These are phyloP conservation scores for Diaporthe destruens DNA, from an alignment of 2,329 filamentous ascomycete species.

Conservation along the genomic window DNA sequence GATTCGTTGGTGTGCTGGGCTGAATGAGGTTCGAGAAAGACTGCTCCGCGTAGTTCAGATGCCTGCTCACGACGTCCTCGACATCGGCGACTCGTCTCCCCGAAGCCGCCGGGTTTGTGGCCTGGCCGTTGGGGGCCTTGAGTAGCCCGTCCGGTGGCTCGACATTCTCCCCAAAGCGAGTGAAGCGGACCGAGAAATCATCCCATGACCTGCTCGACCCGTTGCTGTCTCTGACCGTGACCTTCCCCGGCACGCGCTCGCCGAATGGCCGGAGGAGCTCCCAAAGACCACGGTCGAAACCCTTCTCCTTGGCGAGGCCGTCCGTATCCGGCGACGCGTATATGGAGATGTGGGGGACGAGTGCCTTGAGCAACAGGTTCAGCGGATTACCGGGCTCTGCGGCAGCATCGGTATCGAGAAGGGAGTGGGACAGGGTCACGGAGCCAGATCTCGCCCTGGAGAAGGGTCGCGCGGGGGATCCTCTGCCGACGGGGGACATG, in stretches of 20 bases:
- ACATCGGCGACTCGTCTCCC: slow-evolving; percentile 73
- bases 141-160: slow-evolving; percentile 59
- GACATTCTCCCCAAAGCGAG: slow-evolving; percentile 73
- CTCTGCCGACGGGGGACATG: slow-evolving; percentile 73
- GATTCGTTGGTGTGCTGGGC: slow-evolving; percentile 55
- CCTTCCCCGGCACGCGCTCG: slow-evolving; percentile 86
- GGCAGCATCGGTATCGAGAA: slow-evolving; percentile 57
- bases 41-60: slow-evolving; percentile 81
- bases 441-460: slow-evolving; percentile 70
- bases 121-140: slow-evolving; percentile 50
- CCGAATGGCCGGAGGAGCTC: slow-evolving; percentile 92
- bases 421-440: slow-evolving; percentile 56
- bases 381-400: slow-evolving; percentile 67
- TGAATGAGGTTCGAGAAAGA: slow-evolving; percentile 58
- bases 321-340: slow-evolving; percentile 91
- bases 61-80: slow-evolving; percentile 83
- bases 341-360: slow-evolving; percentile 89
- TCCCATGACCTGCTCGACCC: slow-evolving; percentile 87
- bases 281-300: slow-evolving; percentile 84
- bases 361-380: slow-evolving; percentile 82
- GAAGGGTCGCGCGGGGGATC: slow-evolving; percentile 67
- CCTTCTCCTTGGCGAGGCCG: slow-evolving; percentile 83
- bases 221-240: slow-evolving; percentile 90
- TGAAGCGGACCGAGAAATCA: slow-evolving; percentile 91
- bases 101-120: slow-evolving; percentile 43